Base-by-base conservation (phyloP, 306 rosid species). In the Leucaena leucocephala region DNA sequence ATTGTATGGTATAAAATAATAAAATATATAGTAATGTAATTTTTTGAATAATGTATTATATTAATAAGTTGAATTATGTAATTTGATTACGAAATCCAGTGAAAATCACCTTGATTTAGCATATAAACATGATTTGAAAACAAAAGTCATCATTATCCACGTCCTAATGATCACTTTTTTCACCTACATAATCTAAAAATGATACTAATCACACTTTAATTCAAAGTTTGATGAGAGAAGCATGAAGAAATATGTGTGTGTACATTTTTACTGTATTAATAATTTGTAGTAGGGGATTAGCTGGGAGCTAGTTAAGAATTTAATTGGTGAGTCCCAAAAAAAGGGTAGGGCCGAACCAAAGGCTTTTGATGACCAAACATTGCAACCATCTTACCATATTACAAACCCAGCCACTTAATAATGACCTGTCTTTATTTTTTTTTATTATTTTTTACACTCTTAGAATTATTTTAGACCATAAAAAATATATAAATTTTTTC, bases 301-400 rank as follows among this genome's bases (percentile, higher is more conserved):
- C 80, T 85, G 88, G 78, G 76, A 77, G 40, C 75, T 80, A 45
- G 74, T 55, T 55, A 19, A 52, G 58, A 6, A 16, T 52, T 6
- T 22, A 52, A 52, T 52, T 7, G 62, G 12, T 55, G 62, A 34
- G 62, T 6, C 9, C 22, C 59, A 54, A 0, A 2, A 8, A 8
- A 7, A 13, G 36, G 63, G 14, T 19, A 55, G 2, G 6, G 68
- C 81, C 82, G 78, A 54, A 39, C 9, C 35, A 7, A 13, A 8
- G 67, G 21, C 36, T 15, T 66, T 72, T 76, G 84, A 61, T 72
- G 78, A 49, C 40, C 65, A 33, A 33, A 17, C 68, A 35, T 54
- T 35, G 13, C 49, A 69, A 45, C 62, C 74, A 76, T 65, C 16
- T 80, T 84, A 75, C 77, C 81, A 40, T 5, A 77, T 17, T 68